phyloP scores from a whole-genome alignment of 2,329 filamentous ascomycete species.

The Alternaria dauci region DNA sequence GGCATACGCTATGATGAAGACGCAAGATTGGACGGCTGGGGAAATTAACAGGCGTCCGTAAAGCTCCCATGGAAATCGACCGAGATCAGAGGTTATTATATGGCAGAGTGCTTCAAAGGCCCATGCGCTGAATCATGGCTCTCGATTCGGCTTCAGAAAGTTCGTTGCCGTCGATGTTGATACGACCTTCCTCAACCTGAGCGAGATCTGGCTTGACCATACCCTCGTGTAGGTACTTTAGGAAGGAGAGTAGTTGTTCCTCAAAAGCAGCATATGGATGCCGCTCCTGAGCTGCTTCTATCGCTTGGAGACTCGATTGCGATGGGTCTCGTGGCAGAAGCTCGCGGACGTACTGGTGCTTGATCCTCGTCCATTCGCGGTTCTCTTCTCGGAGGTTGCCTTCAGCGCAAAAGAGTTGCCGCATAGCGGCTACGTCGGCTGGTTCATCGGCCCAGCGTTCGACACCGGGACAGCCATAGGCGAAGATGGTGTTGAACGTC shows the following conservation, averaged over 20 bases:
- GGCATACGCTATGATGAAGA: not conserved
- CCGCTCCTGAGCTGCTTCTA: slow-evolving; percentile 39
- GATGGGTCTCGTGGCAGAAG: slow-evolving; percentile 17
- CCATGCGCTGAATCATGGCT: slow-evolving; percentile 46
- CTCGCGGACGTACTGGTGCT: slow-evolving; percentile 44
- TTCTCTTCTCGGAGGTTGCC: slow-evolving; percentile 37
- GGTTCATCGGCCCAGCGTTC: slow-evolving; percentile 33
- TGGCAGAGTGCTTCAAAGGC: slow-evolving; percentile 26
- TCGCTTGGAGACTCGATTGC: slow-evolving; percentile 27
- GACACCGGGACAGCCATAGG: slow-evolving; percentile 53
- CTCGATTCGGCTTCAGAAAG: slow-evolving; percentile 41
- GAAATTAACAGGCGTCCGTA: not conserved
- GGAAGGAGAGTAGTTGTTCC: slow-evolving; percentile 50
- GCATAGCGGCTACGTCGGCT: slow-evolving; percentile 43
- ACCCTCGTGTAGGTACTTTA: slow-evolving; percentile 54
- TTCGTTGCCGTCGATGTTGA: slow-evolving; percentile 44
- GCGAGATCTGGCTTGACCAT: slow-evolving; percentile 59
- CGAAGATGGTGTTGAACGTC: slow-evolving; percentile 55
- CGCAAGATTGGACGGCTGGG: not conserved
- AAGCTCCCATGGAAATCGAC: not conserved
- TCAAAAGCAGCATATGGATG: slow-evolving; percentile 53
- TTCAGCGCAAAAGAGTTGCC: slow-evolving; percentile 47
- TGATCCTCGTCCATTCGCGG: slow-evolving; percentile 50
- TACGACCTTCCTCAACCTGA: slow-evolving; percentile 61
- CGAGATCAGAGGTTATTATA: not conserved